Base-by-base conservation (phyloP, 2,329 filamentous ascomycete genomes). In the Fusarium equiseti region DNA sequence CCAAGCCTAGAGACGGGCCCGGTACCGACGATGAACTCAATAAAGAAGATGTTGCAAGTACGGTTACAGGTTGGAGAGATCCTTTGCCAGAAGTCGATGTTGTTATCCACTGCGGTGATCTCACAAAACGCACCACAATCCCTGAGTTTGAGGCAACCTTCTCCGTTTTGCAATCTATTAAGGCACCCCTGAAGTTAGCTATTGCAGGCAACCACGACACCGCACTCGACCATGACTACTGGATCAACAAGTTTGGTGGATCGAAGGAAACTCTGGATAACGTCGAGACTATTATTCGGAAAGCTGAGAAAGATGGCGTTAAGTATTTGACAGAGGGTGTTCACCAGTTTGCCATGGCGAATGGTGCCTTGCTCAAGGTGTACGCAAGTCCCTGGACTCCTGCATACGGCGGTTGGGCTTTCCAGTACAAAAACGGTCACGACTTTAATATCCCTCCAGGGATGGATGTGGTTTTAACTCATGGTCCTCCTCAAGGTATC, bases 161-260 rank as follows among this genome's bases (percentile, higher is more conserved):
- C 12, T 62, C 77, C n/a, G 74, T 84, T 40, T 77, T 89, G 7
- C 73, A 79, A 7, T 54, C 61, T 3, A 73, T 87, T n/a, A 68
- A 80, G 8, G 84, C 86, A 2, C 83, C 84, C 0, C 77, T 88
- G 9, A 88, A 88, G 67, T 78, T 89, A 6, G 81, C 84, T 45
- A 88, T 89, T 63, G 81, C 86, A 3, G 86, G 87, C 3, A 88
- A 88, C 63, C 86, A 89, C 69, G 86, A 89, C 70, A 80, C 82
- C 49, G 83, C 77, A 0, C 77, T 85, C 43, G 81, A 86, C 29
- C 51, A 64, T 16, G 27, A 45, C 9, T 75, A 61, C 54, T 76
- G 64, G 52, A 27, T 53, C 9, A 13, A 70, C 18, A 27, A 67
- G 26, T 51, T 22, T 7, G 60, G 55, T 5, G 63, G 63, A 6